Base-by-base conservation (phyloP, 345 rosid genomes). In the Fremontodendron californicum region DNA sequence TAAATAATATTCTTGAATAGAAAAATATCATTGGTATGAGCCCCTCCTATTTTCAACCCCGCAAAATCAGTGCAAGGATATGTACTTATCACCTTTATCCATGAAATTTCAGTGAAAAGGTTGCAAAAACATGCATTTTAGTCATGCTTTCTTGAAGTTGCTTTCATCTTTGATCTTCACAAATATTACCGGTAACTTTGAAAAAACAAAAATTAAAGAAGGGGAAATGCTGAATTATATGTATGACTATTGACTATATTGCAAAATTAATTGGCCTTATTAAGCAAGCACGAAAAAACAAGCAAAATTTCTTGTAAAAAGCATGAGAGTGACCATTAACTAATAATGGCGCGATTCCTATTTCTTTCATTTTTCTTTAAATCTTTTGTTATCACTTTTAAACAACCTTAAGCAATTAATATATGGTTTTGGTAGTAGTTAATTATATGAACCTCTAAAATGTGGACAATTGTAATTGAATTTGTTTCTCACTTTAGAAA, bases 51-150 rank as follows among this genome's bases (percentile, higher is more conserved):
- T 65, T 65, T 65, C 48, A 65, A 45, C 46, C 72, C 78, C 75
- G 57, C 77, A 55, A 78, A 82, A 79, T 82, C 73, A 75, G 85
- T 83, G 86, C 79, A 83, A 39, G 39, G 7, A 60, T 25, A 10
- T 3, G 27, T 60, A 29, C 9, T 1, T 54, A 18, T 60, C 29
- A 10, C 6, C 19, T 74, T 58, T 27, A 37, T 19, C 29, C 71
- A 21, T 9, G 7, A 39, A 65, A 33, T 33, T 33, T 39, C 29
- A 19, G 25, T 65, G 71, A 10, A 65, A 65, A 33, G 21, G 15
- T 15, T 0, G 19, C 42, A 27, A 65, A 9, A n/a, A 65, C 18
- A 8, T 65, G 29, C 43, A 64, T 64, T 8, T 65, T 40, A 10
- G 49, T 65, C 71, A 9, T 65, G 48, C 6, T 39, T 65, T 64